Evolutionary conservation across 2,329 filamentous ascomycete species (phyloP).

Genomic region (Aspergillus clavatus): DNA sequence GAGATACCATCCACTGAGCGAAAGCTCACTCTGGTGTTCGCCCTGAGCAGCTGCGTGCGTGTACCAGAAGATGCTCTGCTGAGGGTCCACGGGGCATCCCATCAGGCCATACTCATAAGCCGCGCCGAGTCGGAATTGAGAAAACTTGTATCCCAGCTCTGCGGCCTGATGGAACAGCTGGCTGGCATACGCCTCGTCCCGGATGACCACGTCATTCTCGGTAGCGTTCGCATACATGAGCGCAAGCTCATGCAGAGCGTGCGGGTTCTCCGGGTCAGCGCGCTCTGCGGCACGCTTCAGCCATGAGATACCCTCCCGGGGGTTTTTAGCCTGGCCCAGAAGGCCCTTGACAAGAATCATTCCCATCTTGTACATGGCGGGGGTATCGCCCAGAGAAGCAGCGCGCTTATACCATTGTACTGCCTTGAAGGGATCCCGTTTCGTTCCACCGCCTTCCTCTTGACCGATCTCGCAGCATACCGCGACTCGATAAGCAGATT

Average conservation of each 20-base stretch:
- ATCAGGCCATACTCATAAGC: slow-evolving; percentile 86
- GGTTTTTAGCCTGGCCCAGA: slow-evolving; percentile 77
- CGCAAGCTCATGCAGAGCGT: slow-evolving; percentile 84
- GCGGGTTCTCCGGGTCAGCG: slow-evolving; percentile 84
- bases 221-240: slow-evolving; percentile 55
- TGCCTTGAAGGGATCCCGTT: slow-evolving; percentile 84
- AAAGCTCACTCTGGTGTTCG: slow-evolving; percentile 87
- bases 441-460: slow-evolving; percentile 89
- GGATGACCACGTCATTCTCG: slow-evolving; percentile 65
- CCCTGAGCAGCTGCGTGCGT: slow-evolving; percentile 84
- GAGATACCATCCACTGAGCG: slow-evolving; percentile 87
- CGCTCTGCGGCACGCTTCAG: slow-evolving; percentile 86
- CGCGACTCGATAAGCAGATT: slow-evolving; percentile 86
- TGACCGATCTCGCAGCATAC: slow-evolving; percentile 96
- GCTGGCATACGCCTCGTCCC: slow-evolving; percentile 77
- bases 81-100: slow-evolving; percentile 75
- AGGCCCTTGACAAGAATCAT: slow-evolving; percentile 93
- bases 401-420: slow-evolving; percentile 98
- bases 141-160: slow-evolving; percentile 89
- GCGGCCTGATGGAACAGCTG: slow-evolving; percentile 79
- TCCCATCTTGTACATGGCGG: slow-evolving; percentile 97
- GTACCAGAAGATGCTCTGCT: slow-evolving; percentile 90
- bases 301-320: slow-evolving; percentile 84
- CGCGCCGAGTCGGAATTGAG: slow-evolving; percentile 81
- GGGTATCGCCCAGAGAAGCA: slow-evolving; percentile 80